Evolutionary conservation across 208 protist species (phyloP), one percentile per base, ranked within the genome.

Genomic region (Crithidia fasciculata): DNA sequence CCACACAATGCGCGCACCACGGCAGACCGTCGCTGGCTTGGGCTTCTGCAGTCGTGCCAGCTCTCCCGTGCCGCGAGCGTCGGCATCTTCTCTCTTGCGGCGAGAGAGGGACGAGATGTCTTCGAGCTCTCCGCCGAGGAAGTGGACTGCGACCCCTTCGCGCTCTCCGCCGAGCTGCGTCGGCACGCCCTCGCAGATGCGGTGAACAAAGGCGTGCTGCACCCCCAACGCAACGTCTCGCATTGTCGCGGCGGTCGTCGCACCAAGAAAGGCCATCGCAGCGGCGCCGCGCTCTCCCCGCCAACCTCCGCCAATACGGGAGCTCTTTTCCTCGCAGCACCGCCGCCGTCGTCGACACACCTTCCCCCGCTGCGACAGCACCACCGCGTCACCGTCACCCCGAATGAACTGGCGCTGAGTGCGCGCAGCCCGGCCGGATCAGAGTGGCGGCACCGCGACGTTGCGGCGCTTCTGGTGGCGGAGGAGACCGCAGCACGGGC

Each of bases 21-120:
- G 8, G 67, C 67, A 4, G 60, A 74, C 52, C 4, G 37, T 3
- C 74, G 56, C 7, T 80, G 74, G 74, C 49, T 73, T 10, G 54
- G 55, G 18, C 36, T 80, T 6, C 62, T 80, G 44, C 60, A 70
- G 55, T 80, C 74, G 9, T 70, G 59, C 41, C 61, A 74, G 13
- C 74, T 74, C 15, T 43, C 74, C 7, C 43, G 68, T 49, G 68
- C 63, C 4, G 0, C 16, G 8, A 50, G 47, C 8, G 44, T 80
- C 5, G 74, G 74, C 28, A 37, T 80, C 19, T 37, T 80, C 5
- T 68, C 18, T 12, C 3, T 74, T 13, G 13, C 40, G 19, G 12
- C 28, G 12, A 39, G 10, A 6, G 18, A 37, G 0, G 2, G 40
- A 0, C 5, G 5, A 10, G 39, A 40, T 40, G 1, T 40, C 8